Evolutionary conservation across 2,329 filamentous ascomycete species (phyloP), one percentile per base, ranked within the genome.

Genomic region (Thielaviopsis populi): DNA sequence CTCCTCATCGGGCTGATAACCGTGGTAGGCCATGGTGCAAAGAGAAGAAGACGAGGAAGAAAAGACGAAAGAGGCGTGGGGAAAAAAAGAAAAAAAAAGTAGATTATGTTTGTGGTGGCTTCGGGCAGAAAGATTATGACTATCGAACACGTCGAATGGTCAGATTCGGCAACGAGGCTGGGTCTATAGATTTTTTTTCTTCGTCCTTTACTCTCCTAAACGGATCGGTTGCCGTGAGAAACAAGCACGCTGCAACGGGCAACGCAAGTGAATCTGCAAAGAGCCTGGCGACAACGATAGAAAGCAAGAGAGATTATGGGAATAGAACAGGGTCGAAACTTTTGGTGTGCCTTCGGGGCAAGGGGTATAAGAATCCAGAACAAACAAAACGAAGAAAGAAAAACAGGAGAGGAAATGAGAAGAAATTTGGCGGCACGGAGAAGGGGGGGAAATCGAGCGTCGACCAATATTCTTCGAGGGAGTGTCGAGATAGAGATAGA

Each of bases 1-100:
- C 69, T 74, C 75, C 72, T 79, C 72, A 66, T 75, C 70, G 54
- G 73, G 72, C 56, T 67, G 72, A 67, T 72, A 71, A 43, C 66
- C 58, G 56, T 62, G 60, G 73, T 76, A 78, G 61, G 77, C 77
- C 78, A 80, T 80, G 69, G 68, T 77, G 75, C 70, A 67, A 70
- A 68, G n/a, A 41, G 54, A 40, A 37, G 37, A 22, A 59, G 37
- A 59, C 8, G 37, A 7, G 33, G 3, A 8, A 63, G 68, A 62
- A 59, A 40, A 19, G 63, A 63, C 66, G 63, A 71, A 70, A 66
- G 60, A 65, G 65, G 68, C 67, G 67, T 68, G 70, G 73, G 72
- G 74, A 61, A 66, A 72, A 68, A 62, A 13, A 54, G 11, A 43
- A 27, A 17, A 41, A 19, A 13, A 50, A 54, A 19, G 40, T 10